A percentile compares a stretch with the other conserved stretches of the same genome.
These are phyloP conservation scores for Penicillium malachiteum DNA, from an alignment of 495 filamentous ascomycete genomes.

Conservation along the genomic window DNA sequence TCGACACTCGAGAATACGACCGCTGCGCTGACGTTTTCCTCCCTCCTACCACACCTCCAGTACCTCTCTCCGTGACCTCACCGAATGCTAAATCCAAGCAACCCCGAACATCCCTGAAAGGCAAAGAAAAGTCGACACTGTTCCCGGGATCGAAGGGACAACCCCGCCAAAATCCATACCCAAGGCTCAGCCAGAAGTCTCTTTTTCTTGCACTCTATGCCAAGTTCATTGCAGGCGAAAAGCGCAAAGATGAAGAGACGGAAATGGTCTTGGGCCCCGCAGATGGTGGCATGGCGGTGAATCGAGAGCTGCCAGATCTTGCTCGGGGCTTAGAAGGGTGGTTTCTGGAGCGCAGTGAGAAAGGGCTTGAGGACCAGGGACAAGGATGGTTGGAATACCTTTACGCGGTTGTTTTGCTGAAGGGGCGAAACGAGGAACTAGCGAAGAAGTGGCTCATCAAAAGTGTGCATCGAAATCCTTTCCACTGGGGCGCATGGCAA, in stretches of 20 bases:
- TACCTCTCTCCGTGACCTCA: conserved; percentile 53
- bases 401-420: conserved; percentile 86
- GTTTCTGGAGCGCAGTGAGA: conserved; percentile 62
- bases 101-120: conserved; percentile 46
- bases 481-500: conserved; percentile 96
- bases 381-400: conserved; percentile 97
- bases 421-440: conserved; percentile 81
- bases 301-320: conserved; percentile 76
- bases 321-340: conserved; percentile 73
- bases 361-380: conserved; percentile 60
- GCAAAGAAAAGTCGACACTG: conserved; percentile 53
- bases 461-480: conserved; percentile 82
- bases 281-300: conserved; percentile 77
- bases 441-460: conserved; percentile 79
- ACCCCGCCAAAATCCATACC: conserved; percentile 41
- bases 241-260: conserved; percentile 90
- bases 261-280: conserved; percentile 97
- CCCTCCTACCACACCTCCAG: conserved; percentile 65
- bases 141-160: conserved; percentile 27
- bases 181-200: conserved; percentile 76
- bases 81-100: conserved; percentile 41
- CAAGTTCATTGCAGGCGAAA: conserved; percentile 90
- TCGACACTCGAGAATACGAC: conserved; percentile 94
- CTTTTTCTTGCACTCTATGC: conserved; percentile 93
- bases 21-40: conserved; percentile 90